Conservation (phyloP, 148 eudicot species). For the Camellia sinensis region DNA sequence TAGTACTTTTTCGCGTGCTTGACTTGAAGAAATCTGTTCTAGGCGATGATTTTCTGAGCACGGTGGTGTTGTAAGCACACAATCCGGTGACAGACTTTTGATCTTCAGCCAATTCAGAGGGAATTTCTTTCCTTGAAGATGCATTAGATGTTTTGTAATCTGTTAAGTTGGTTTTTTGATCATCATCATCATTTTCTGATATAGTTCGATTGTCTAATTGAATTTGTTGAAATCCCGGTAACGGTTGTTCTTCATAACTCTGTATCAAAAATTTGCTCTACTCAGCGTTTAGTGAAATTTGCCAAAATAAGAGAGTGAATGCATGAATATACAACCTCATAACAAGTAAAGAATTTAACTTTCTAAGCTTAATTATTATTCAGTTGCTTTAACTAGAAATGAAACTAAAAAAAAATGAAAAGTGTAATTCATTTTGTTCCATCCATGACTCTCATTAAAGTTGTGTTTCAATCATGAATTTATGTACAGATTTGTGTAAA, state of each 20-base stretch:
- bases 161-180: slow-evolving; percentile 24
- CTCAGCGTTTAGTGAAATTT: not conserved
- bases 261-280: slow-evolving; percentile 20
- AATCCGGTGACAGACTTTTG: slow-evolving; percentile 50
- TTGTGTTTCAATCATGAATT: no score
- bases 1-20: slow-evolving; percentile 53
- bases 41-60: slow-evolving; percentile 38
- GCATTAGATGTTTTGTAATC: slow-evolving; percentile 36
- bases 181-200: slow-evolving; percentile 35
- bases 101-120: slow-evolving; percentile 43
- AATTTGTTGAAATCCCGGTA: slow-evolving; percentile 58
- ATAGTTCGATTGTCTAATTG: slow-evolving; percentile 42
- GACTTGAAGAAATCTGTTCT: slow-evolving; percentile 46
- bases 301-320: not conserved
- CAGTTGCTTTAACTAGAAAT: no score
- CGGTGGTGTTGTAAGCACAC: slow-evolving; percentile 37
- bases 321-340: no score
- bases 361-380: no score
- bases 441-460: no score
- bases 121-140: slow-evolving; percentile 45
- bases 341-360: not conserved
- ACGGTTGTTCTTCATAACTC: slow-evolving; percentile 83
- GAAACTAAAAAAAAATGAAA: no score
- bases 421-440: no score
- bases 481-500: no score